These are phyloP conservation scores for Alloteropsis angusta DNA, from an alignment of 202 grass and related monocot species.

Conservation along the genomic window DNA sequence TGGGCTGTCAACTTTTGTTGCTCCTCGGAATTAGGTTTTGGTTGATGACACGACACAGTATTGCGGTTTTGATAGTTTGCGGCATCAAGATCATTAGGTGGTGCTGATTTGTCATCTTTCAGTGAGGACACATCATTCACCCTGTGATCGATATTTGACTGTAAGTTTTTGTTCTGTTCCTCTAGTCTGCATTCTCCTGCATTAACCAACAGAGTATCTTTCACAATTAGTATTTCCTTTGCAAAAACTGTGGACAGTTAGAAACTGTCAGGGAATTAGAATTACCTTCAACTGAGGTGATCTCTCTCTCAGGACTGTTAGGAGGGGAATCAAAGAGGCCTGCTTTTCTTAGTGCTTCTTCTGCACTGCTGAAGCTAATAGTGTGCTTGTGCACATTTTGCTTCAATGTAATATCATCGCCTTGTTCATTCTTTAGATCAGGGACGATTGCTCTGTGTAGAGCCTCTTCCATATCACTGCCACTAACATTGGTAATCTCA, in stretches of 20 bases:
- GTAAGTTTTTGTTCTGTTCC: slow-evolving; percentile 2
- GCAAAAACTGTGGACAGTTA: not conserved
- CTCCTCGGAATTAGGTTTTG: not conserved
- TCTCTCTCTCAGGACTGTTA: slow-evolving; percentile 50
- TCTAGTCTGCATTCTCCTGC: not conserved
- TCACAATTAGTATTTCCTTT: not conserved
- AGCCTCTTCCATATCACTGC: slow-evolving; percentile 27
- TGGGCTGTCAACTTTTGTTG: not conserved
- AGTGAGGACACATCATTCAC: not conserved
- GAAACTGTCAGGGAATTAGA: not conserved
- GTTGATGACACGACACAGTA: not conserved
- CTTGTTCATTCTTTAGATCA: slow-evolving; percentile 29
- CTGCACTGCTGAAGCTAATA: slow-evolving; percentile 42
- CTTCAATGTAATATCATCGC: not conserved
- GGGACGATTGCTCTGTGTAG: slow-evolving; percentile 29
- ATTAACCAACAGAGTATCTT: slow-evolving; percentile 9
- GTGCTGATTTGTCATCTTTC: slow-evolving; percentile 17
- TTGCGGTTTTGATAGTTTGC: not conserved
- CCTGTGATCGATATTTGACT: slow-evolving; percentile 21
- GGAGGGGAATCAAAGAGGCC: slow-evolving; percentile 92
- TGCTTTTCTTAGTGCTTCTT: slow-evolving; percentile 63
- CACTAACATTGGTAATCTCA: not conserved
- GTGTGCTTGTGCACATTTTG: slow-evolving; percentile 15
- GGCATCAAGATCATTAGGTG: slow-evolving; percentile 1
- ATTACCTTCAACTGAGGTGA: slow-evolving; percentile 23